Evolutionary conservation across 129 eudicot genomes (phyloP), one percentile per base, ranked within the genome.

Genomic region (Solidago caesia): DNA sequence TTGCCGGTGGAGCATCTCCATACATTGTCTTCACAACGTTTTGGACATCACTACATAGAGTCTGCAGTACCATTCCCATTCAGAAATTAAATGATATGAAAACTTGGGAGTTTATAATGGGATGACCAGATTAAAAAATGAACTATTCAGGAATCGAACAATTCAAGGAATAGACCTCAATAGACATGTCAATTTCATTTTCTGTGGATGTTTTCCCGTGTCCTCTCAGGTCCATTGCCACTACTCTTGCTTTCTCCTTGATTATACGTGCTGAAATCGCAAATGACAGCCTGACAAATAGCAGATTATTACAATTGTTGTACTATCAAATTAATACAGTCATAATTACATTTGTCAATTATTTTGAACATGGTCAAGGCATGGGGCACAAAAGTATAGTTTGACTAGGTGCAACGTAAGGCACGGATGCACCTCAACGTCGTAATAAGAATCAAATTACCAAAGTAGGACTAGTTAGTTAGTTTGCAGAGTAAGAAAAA

Each of bases 141-240:
- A 16, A 49, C 5, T 46, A 29, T 4, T 43, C 12, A 4, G 15
- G 15, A 67, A 48, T 43, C 41, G 7, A 47, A 48, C n/a, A 63
- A 74, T 26, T 69, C 26, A 29, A 64, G 52, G 57, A 39, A 33
- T 7, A 43, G 80, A 94, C 99, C 93, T 88, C 99, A 84, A 88
- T 81, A 26, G 97, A 91, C 80, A 95, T 83, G 74, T 95, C 96
- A 10, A 95, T 64, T 69, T 95, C 97, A 84, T 95, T 85, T 67
- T 91, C 97, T 13, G 99, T 87, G 66, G 83, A 82, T 75, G 99
- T 83, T 75, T 95, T 95, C 64, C 99, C 99, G 73, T 95, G 99
- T 56, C 99, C 99, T 85, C 99, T 82, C 75, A 87, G 74, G 84
- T 95, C 99, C 99, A 95, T 78, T 48, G 99, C 94, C 65, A 95